Evolutionary conservation across 176 grass and related monocot species (phyloP), one percentile per base, ranked within the genome.

Genomic region (Chrysopogon serrulatus): DNA sequence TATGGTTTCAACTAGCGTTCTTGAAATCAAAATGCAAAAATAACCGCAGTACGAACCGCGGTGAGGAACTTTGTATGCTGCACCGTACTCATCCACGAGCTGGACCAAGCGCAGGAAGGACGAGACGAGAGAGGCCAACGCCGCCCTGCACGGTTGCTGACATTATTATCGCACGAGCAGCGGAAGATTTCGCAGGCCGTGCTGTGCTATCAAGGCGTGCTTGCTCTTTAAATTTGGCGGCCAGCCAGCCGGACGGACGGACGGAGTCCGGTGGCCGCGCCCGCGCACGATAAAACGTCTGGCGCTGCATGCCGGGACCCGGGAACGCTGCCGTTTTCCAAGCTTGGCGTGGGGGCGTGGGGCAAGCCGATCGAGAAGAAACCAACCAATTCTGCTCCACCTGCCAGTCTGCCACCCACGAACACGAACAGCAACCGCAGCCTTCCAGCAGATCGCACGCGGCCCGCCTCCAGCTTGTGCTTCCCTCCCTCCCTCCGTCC

Each of bases 81-180:
- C 61, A 60, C 74, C n/a, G 21, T 36, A 10, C 40, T 10, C 57
- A 31, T 79, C 59, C 76, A 30, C 23, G 24, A 47, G 41, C 28
- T 63, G 37, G 16, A 21, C 26, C 59, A 45, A 44, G 24, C 34
- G 74, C 53, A 5, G 9, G 74, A 54, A 78, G 57, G 35, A 45
- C 10, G 8, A 41, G 43, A 11, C n/a, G n/a, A n/a, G n/a, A n/a
- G n/a, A 2, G 26, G 27, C 26, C 6, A 10, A 53, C 33, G 1
- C 16, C 36, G 6, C 27, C 62, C 16, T 26, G 43, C 26, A 12
- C 60, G 60, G 61, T 64, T 21, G n/a, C 8, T 61, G 56, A 0
- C 75, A 78, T 80, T 51, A 78, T 80, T 51, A 68, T 80, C 65
- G 78, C 78, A 68, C 78, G 78, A 37, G 14, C 78, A 68, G 14